Evolutionary conservation across 176 grass and related monocot genomes (phyloP).

Genomic region (Olyra latifolia): DNA sequence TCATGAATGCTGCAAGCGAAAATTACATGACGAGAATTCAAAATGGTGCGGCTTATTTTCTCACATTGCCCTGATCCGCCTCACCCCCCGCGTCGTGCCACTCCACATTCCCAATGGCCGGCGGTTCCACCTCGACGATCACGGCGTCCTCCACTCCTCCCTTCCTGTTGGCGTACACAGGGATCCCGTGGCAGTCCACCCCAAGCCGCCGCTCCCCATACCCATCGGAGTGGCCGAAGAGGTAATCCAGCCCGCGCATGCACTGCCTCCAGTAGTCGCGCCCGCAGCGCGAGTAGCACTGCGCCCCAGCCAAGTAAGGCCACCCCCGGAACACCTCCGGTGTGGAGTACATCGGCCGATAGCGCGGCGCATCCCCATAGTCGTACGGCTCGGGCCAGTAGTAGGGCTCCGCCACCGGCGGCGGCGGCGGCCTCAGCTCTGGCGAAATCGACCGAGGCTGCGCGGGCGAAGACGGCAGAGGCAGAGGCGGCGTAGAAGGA

Average conservation of each 20-base stretch:
- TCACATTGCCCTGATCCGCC: slow-evolving; percentile 49
- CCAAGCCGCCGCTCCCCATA: slow-evolving; percentile 77
- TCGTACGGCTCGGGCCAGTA: slow-evolving; percentile 65
- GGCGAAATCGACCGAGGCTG: not conserved
- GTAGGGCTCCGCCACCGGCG: slow-evolving; percentile 42
- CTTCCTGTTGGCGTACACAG: slow-evolving; percentile 82
- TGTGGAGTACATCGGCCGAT: slow-evolving; percentile 37
- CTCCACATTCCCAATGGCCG: slow-evolving; percentile 39
- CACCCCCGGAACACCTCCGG: slow-evolving; percentile 64
- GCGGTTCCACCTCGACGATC: slow-evolving; percentile 56
- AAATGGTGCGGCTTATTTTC: not conserved
- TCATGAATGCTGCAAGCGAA: not conserved
- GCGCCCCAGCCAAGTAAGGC: slow-evolving; percentile 28
- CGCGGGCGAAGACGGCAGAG: not conserved
- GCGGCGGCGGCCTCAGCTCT: not conserved
- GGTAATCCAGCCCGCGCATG: slow-evolving; percentile 75
- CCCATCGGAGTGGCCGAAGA: slow-evolving; percentile 83
- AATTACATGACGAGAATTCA: not conserved
- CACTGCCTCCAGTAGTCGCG: slow-evolving; percentile 64
- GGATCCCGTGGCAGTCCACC: slow-evolving; percentile 53
- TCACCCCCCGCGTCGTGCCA: slow-evolving; percentile 35
- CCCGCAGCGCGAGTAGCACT: slow-evolving; percentile 23
- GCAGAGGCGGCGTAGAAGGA: slow-evolving; percentile 6
- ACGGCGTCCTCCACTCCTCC: slow-evolving; percentile 40
- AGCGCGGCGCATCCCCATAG: slow-evolving; percentile 37